Evolutionary conservation across 345 rosid species (phyloP).

Genomic region (Acer negundo): DNA sequence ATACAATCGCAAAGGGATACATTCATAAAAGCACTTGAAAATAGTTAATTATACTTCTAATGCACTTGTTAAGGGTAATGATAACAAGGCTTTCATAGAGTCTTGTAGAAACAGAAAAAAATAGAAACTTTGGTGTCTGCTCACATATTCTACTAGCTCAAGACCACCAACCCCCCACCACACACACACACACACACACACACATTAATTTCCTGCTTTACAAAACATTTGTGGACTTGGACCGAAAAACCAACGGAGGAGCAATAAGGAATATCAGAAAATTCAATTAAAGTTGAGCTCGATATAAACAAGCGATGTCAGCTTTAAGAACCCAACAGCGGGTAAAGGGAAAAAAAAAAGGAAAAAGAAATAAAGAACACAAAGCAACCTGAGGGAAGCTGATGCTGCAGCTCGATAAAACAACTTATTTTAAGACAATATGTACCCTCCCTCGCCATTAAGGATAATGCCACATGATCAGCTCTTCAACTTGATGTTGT

Average conservation of each 20-base stretch:
- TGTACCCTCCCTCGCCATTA: slow-evolving; percentile 25
- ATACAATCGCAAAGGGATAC: neutral
- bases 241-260: slow-evolving; percentile 21
- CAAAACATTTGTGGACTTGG: slow-evolving; percentile 20
- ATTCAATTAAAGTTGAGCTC: slow-evolving; percentile 26
- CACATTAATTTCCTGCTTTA: slow-evolving; percentile 29
- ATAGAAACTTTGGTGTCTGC: slow-evolving; percentile 10
- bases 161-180: slow-evolving; percentile 8
- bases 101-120: neutral
- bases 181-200: too few species aligned
- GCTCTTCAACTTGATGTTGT: slow-evolving; percentile 51
- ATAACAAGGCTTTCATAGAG: neutral
- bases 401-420: slow-evolving; percentile 41
- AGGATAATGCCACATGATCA: slow-evolving; percentile 26
- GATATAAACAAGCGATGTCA: slow-evolving; percentile 24
- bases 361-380: slow-evolving; percentile 21
- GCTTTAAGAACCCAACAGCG: slow-evolving; percentile 28
- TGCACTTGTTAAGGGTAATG: neutral
- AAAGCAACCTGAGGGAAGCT: slow-evolving; percentile 42
- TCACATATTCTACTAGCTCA: slow-evolving; percentile 9
- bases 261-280: slow-evolving; percentile 3
- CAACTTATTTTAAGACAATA: slow-evolving; percentile 38
- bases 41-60: neutral
- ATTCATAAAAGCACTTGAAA: neutral
- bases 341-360: slow-evolving; percentile 12